Base-by-base conservation (phyloP, 108 stramenopile species). In the Skeletonema costatum region DNA sequence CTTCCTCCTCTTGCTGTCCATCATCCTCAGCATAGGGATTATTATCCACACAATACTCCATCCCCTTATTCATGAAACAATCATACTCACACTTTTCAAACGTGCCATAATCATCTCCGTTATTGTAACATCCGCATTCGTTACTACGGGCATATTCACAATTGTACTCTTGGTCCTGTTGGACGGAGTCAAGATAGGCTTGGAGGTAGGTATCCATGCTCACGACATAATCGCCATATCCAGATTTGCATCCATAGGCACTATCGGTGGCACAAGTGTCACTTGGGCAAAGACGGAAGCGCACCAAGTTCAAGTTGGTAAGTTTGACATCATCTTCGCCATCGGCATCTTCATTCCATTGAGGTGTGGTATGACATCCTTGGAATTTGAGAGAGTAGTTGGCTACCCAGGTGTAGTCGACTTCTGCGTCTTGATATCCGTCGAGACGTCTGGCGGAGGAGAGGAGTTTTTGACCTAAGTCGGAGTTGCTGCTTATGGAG, bases 221-320 rank as follows among this genome's bases (percentile, higher is more conserved):
- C 42, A 95, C 80, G 69, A 95, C 79, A 83, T 95, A 95, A 76
- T 95, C 93, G n/a, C 92, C 92, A 80, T 90, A 95, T 64, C 73
- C 76, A 16, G 68, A 51, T 11, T 19, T 48, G 83, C 94, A 95
- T 17, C 94, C 94, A 46, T 68, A 78, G 32, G 87, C 83, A 65
- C 81, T 83, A 19, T 51, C 42, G 46, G 70, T 70, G 60, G 89
- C 74, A 81, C 94, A 95, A 8, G 75, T 56, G 65, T 75, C 58
- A 17, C 81, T 64, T 21, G 94, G 94, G 50, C 94, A 95, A 16
- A 95, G 85, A 58, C 94, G 92, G 86, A 95, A 95, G 5, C 92
- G 89, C 30, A 89, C 86, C 58, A 95, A 78, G 16, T 90, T 85
- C 77, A 91, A 88, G 16, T 89, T 93, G 35, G 83, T 66, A 70